phyloP scores from a whole-genome alignment of 139 green algal genomes.

The Chlorella sorokiniana region DNA sequence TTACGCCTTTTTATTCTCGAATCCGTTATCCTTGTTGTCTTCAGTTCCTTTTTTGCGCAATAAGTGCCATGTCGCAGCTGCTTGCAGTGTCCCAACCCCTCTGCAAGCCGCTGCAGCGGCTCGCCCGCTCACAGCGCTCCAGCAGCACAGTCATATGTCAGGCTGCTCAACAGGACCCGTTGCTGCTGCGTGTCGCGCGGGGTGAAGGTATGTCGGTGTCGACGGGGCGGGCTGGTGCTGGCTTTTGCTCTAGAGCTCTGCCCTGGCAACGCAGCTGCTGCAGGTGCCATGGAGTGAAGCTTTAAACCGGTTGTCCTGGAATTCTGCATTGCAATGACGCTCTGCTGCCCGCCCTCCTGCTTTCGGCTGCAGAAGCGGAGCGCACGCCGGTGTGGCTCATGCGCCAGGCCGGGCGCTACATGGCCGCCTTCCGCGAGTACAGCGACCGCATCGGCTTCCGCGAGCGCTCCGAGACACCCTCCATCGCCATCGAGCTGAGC shows the following conservation, averaged over 20 bases:
- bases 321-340: too few species aligned
- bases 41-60: not conserved
- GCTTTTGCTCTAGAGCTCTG: not conserved
- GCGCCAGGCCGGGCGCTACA: constrained; percentile 98
- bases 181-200: constrained; percentile 86
- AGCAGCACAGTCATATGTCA: not conserved
- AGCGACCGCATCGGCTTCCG: constrained; percentile 93
- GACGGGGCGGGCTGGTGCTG: not conserved
- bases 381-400: constrained; percentile 99
- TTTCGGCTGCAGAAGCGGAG: constrained; percentile 80
- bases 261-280: too few species aligned
- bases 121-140: not conserved
- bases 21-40: not conserved
- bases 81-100: not conserved
- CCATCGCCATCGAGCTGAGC: constrained; percentile 94
- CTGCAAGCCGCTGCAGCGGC: constrained; percentile 3
- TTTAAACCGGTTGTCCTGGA: too few species aligned
- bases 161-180: constrained; percentile 62
- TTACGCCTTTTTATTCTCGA: not conserved
- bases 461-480: constrained; percentile 93
- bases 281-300: too few species aligned
- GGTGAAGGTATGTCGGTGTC: constrained; percentile 71
- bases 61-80: constrained; percentile 6
- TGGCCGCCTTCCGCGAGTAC: constrained; percentile 96
- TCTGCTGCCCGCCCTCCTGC: not conserved